Base-by-base conservation (phyloP, 2,329 filamentous ascomycete species). In the Sclerotinia sclerotiorum region DNA sequence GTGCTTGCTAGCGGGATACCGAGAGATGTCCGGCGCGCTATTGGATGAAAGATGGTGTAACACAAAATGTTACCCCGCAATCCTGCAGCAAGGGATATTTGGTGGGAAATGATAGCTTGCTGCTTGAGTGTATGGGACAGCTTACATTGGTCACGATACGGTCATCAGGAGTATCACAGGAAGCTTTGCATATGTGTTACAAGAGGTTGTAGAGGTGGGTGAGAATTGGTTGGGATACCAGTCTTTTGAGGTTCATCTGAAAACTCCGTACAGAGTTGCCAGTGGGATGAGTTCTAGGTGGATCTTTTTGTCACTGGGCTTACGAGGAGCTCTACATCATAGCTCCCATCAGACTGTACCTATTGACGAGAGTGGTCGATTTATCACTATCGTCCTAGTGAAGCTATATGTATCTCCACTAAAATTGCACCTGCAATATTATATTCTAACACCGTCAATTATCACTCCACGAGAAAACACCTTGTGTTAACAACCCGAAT, bases 1-100 rank as follows among this genome's bases (percentile, higher is more conserved):
- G 21, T 5, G 58, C 44, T 15, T 24, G 29, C 17, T 49, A 44
- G 58, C 19, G 44, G 58, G 21, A 49, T 17, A 21, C 58, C 58
- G 58, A 62, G 44, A 62, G 44, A 62, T 49, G 44, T 62, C 58
- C 58, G 58, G 44, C 29, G 29, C 27, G 21, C 35, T n/a, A 57
- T 57, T 57, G 54, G 54, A 3, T 57, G 58, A n/a, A 19, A 32
- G 21, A 29, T 62, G 27, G 35, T 61, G 57, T 48, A 32, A 46
- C n/a, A 60, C 19, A 46, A 15, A 46, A 60, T 44, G 1, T 61
- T 61, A 61, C 58, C 44, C 58, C 44, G 58, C 58, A 60, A 32
- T 27, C n/a, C 44, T 27, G 57, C 57, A 61, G 44, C 27, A 32
- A 32, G 57, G 27, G 17, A 35, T 42, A 5, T 35, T n/a, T 44